phyloP scores from a whole-genome alignment of 768 basidiomycete genomes.

The Chlorophyllum brunneum region DNA sequence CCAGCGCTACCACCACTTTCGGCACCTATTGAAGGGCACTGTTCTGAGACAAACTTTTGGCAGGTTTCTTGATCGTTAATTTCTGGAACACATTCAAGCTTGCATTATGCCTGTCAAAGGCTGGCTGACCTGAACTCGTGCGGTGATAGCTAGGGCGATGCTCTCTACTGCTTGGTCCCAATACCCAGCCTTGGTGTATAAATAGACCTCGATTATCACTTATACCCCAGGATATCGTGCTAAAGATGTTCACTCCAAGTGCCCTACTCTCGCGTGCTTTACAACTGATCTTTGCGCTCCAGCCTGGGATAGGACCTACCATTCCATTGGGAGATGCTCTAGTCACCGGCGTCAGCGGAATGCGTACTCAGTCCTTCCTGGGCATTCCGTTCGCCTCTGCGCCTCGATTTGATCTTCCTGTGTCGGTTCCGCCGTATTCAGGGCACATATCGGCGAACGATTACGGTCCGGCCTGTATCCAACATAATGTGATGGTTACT shows the following conservation, averaged over 20 bases:
- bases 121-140: no score
- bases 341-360: neutral
- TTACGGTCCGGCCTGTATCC: conserved; percentile 44
- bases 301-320: neutral
- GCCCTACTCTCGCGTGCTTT: neutral
- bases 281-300: neutral
- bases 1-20: no score
- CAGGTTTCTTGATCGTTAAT: no score
- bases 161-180: no score
- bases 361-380: conserved; percentile 27
- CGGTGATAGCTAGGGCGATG: no score
- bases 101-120: no score
- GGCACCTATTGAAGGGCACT: no score
- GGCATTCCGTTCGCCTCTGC: conserved; percentile 37
- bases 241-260: neutral
- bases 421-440: conserved; percentile 30
- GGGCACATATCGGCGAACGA: conserved; percentile 32
- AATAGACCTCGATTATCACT: no score
- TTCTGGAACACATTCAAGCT: no score
- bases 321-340: neutral
- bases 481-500: conserved; percentile 35
- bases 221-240: neutral
- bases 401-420: conserved; percentile 37
- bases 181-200: no score
- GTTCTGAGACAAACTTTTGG: no score